A percentile compares a stretch with the other conserved stretches of the same genome.
Evolutionary conservation across 108 stramenopile species (phyloP).

Genomic region (Cyclostephanos invisitatus): DNA sequence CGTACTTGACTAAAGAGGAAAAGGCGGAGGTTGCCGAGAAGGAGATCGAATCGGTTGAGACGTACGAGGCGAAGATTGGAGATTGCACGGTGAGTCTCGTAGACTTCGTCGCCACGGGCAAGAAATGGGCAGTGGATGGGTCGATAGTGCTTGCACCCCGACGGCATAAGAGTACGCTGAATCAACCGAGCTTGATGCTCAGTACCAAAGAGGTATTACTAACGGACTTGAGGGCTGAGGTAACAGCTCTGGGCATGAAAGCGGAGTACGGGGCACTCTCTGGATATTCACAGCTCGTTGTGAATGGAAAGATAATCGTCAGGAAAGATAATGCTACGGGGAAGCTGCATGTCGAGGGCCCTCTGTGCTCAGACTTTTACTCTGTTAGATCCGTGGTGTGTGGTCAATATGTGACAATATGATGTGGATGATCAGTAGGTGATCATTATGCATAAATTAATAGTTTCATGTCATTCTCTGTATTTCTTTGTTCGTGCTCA

Average conservation of each 20-base stretch:
- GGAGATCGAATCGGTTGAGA: constrained; percentile 62
- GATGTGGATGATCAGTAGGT: neutral
- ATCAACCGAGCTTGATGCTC: constrained; percentile 62
- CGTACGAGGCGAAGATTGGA: constrained; percentile 77
- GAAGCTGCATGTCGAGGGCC: constrained; percentile 82
- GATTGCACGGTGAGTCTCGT: constrained; percentile 84
- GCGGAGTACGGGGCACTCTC: constrained; percentile 78
- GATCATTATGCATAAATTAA: too few species aligned
- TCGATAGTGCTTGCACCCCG: constrained; percentile 83
- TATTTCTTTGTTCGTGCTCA: too few species aligned
- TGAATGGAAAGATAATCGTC: constrained; percentile 81
- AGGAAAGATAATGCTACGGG: constrained; percentile 75
- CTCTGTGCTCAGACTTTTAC: constrained; percentile 87
- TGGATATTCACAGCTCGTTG: constrained; percentile 74
- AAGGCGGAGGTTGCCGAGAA: constrained; percentile 45
- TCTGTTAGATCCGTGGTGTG: constrained; percentile 73
- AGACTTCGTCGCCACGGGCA: constrained; percentile 82
- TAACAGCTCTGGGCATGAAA: constrained; percentile 86
- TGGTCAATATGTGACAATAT: constrained; percentile 66
- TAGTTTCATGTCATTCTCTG: too few species aligned
- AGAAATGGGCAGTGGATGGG: constrained; percentile 84
- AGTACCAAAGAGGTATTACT: constrained; percentile 86
- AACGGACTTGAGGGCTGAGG: constrained; percentile 84
- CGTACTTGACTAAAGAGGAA: constrained; percentile 74
- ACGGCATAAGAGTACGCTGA: constrained; percentile 26